Evolutionary conservation across 1,284 basidiomycete genomes (phyloP), one percentile per base, ranked within the genome.

Genomic region (Anthracocystis panici-leucophaei): DNA sequence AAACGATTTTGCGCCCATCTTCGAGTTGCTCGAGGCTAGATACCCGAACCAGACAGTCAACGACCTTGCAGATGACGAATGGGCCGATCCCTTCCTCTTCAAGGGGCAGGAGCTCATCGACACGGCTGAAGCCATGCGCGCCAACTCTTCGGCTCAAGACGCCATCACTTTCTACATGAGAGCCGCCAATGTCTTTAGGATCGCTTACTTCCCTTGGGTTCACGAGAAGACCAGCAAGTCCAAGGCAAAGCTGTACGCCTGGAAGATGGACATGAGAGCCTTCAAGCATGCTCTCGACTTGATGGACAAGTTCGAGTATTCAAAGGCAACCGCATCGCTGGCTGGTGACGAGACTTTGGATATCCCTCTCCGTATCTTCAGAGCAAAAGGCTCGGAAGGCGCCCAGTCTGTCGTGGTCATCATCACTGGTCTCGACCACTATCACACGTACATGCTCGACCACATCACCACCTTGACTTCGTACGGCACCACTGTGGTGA

Each of bases 401-500:
- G 20, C 72, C 3, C 54, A 59, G 57, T 40, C 72, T 2, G 65
- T 65, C 10, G 68, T 76, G 7, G 58, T 71, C 38, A 72, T 76
- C 54, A 68, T 76, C 46, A 67, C 68, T 0, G 74, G 74, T 14
- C 62, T 76, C 16, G 74, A 76, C 49, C 74, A 76, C 29, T 76
- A 76, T 18, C 52, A 71, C 46, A 76, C 68, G 11, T 67, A 42
- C 46, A 61, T 59, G 57, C 58, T 68, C 27, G 54, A 57, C 4
- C 46, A 67, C 7, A 46, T 72, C 25, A 35, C 60, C 8, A 35
- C 46, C 2, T 45, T 76, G 51, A 52, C 52, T 25, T 53, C 58
- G 11, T 54, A 44, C 29, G 65, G 65, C 11, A 58, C 33, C 20
- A 41, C 65, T 8, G 66, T 58, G 11, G 38, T 77, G 6, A 58